Evolutionary conservation across 2,329 filamentous ascomycete species (phyloP).

Genomic region (Lecanicillium sp.): DNA sequence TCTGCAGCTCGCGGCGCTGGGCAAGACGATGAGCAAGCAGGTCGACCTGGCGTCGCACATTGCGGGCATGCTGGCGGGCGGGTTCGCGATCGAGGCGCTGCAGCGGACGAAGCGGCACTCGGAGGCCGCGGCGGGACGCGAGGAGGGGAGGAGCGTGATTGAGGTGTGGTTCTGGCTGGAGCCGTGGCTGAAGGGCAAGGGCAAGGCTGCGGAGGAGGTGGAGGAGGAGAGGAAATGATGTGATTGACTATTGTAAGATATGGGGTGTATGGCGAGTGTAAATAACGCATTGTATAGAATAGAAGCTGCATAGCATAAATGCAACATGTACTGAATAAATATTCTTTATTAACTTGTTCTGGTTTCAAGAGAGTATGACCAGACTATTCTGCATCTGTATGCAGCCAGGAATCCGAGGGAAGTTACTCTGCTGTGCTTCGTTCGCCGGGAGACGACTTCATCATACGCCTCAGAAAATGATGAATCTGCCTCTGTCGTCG

Average conservation of each 20-base stretch:
- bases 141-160: slow-evolving; percentile 12
- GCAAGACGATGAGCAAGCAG: slow-evolving; percentile 34
- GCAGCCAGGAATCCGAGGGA: too few species aligned
- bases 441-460: too few species aligned
- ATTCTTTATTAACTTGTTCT: too few species aligned
- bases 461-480: too few species aligned
- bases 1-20: slow-evolving; percentile 43
- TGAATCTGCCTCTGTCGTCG: too few species aligned
- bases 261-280: background rate
- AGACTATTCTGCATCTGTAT: too few species aligned
- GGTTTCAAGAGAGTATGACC: too few species aligned
- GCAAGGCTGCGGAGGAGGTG: background rate
- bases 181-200: background rate
- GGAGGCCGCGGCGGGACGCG: slow-evolving; percentile 11
- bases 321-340: background rate
- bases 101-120: slow-evolving; percentile 18
- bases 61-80: slow-evolving; percentile 43
- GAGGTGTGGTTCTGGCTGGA: slow-evolving; percentile 10
- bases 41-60: slow-evolving; percentile 50
- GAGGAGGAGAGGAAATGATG: background rate
- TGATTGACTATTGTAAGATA: background rate
- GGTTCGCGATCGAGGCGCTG: slow-evolving; percentile 33
- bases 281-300: background rate
- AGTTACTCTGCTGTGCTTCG: too few species aligned
- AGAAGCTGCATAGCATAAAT: too few species aligned